phyloP scores from a whole-genome alignment of 257 asterid species.

The Rubia yunnanensis region DNA sequence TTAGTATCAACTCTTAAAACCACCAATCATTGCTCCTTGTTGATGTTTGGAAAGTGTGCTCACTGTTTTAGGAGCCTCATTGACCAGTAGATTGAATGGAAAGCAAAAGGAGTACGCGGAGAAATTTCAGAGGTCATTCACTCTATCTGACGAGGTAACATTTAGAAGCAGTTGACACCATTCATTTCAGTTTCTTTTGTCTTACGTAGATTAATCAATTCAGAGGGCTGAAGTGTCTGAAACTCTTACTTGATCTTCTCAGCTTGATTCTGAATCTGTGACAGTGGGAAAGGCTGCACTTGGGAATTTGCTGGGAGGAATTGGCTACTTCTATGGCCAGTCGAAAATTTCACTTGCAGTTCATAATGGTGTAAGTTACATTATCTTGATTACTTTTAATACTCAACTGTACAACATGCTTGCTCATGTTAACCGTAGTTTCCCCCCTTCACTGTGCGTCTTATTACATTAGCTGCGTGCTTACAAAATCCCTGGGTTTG shows the following conservation, averaged over 20 bases:
- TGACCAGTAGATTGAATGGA: constrained; percentile 54
- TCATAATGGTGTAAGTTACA: constrained; percentile 46
- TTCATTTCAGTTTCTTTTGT: neutral
- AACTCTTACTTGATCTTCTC: constrained; percentile 29
- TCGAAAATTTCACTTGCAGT: constrained; percentile 73
- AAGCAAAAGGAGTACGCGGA: constrained; percentile 66
- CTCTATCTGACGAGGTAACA: constrained; percentile 60
- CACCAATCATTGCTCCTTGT: neutral
- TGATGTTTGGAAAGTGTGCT: constrained; percentile 13
- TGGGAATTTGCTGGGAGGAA: constrained; percentile 89
- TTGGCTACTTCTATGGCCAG: constrained; percentile 93
- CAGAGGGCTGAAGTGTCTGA: constrained; percentile 3
- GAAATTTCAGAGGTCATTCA: constrained; percentile 54
- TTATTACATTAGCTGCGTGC: neutral
- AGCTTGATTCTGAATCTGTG: constrained; percentile 60
- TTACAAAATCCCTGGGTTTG: neutral
- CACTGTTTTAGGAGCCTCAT: constrained; percentile 47
- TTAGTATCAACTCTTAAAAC: neutral
- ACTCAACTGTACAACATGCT: neutral
- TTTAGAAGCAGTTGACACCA: neutral
- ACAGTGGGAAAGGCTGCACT: constrained; percentile 76
- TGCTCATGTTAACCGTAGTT: neutral
- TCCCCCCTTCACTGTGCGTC: neutral
- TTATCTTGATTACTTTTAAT: neutral
- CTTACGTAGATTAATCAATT: neutral